Evolutionary conservation across 805 yeast species (phyloP).

Genomic region (Jamesozyma jinghongensis): DNA sequence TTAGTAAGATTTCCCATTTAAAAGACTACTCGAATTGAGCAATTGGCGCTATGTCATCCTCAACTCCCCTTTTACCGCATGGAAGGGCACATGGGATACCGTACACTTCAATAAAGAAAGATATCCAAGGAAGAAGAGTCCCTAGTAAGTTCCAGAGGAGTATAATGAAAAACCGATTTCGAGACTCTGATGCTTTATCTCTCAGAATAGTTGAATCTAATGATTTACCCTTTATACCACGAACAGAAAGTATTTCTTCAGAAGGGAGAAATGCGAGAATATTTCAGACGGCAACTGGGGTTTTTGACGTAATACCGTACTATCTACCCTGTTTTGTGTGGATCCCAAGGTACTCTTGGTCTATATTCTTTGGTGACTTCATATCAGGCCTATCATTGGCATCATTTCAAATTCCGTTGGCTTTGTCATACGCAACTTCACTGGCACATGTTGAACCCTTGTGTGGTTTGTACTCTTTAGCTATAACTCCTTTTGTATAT

Average conservation of each 20-base stretch:
- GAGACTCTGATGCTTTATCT: not conserved
- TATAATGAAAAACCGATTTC: not conserved
- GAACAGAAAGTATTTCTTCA: not conserved
- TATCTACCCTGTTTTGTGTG: constrained; percentile 62
- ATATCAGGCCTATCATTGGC: constrained; percentile 83
- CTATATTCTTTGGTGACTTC: constrained; percentile 47
- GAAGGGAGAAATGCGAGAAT: not conserved
- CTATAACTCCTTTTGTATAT: constrained; percentile 71
- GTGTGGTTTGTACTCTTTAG: constrained; percentile 68
- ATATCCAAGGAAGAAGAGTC: not conserved
- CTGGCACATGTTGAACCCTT: constrained; percentile 77
- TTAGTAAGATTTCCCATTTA: no score
- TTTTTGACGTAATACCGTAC: constrained; percentile 37
- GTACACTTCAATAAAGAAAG: no score
- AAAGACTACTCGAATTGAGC: no score
- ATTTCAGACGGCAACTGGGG: not conserved
- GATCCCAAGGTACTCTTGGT: constrained; percentile 43
- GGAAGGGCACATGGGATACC: no score
- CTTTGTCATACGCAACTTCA: constrained; percentile 63
- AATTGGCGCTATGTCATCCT: no score
- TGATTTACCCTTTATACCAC: no score
- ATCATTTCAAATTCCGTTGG: constrained; percentile 83
- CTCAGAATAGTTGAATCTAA: not conserved
- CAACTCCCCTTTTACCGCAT: no score
- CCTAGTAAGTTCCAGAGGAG: not conserved